Base-by-base conservation (phyloP, 495 filamentous ascomycete species). In the Penicillium longicatenatum region DNA sequence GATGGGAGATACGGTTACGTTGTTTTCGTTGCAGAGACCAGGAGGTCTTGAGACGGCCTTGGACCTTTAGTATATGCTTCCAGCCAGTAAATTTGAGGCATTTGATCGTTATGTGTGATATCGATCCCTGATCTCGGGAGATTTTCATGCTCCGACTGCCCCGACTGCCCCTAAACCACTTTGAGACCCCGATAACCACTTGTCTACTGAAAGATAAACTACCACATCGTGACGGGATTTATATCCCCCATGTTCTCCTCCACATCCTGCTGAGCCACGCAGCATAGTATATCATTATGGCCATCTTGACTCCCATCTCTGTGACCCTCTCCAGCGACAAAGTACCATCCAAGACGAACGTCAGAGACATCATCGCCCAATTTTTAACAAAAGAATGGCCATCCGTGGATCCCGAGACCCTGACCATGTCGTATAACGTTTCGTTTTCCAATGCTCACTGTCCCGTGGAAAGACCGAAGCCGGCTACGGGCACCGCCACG, bases 341-440 rank as follows among this genome's bases (percentile, higher is more conserved):
- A 48, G 29, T 53, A 54, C 64, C 57, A 39, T 67, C 58, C 19
- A 69, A 69, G 50, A 39, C 19, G 9, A 53, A 49, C 12, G 41
- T 65, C 51, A 58, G 54, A 46, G 59, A 65, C 39, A 71, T 65
- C 42, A 43, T 71, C 26, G 52, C 50, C 48, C 58, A 51, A 47
- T 67, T 71, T 41, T 49, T 69, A 4, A 57, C 64, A 14, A 50
- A 62, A 33, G 68, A 69, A 56, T 71, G 68, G 68, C 59, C 61
- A 50, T 52, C 12, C 20, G 61, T 71, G 30, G 61, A 71, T 48
- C 66, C 66, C 35, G 57, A 63, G 14, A 63, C 49, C 11, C 52
- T 71, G 9, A 52, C 17, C n/a, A 39, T 59, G 48, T 61, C 66
- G 51, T 61, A 67, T 46, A 43, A 63, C 56, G 47, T 64, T 31